Percentiles rank a stretch among this genome's conserved stretches.
phyloP scores from a whole-genome alignment of 2,329 filamentous ascomycete genomes.

The Aspergillus viridinutans region DNA sequence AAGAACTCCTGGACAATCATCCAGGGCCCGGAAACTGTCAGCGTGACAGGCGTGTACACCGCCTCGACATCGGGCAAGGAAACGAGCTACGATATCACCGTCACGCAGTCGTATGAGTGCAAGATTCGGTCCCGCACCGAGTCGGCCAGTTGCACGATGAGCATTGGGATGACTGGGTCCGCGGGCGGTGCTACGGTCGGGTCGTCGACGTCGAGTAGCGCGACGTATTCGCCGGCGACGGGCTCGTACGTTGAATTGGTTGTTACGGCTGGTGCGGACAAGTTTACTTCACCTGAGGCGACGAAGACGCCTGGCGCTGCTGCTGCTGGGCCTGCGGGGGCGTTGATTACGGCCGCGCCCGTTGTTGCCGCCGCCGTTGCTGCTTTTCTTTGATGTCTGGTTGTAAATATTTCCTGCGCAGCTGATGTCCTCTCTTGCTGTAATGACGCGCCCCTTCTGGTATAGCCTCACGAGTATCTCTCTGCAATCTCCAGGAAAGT shows the following conservation, averaged over 20 bases:
- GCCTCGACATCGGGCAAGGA: constrained; percentile 3
- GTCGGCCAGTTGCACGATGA: constrained; percentile 19
- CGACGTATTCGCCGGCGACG: not conserved
- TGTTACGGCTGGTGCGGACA: constrained; percentile 18
- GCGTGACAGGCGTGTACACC: constrained; percentile 17
- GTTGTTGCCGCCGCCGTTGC: constrained; percentile 19
- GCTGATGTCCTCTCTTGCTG: no score
- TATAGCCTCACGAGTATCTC: no score
- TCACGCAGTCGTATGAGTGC: constrained; percentile 15
- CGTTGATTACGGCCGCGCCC: constrained; percentile 22
- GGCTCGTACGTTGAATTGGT: constrained; percentile 9
- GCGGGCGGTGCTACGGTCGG: not conserved
- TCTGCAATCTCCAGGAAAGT: no score
- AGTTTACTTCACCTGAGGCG: constrained; percentile 14
- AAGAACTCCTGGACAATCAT: constrained; percentile 19
- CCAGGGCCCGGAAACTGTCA: constrained; percentile 20
- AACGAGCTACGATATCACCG: constrained; percentile 13
- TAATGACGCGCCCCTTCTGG: no score
- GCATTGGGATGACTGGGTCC: constrained; percentile 7
- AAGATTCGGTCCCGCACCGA: constrained; percentile 11
- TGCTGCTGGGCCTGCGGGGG: constrained; percentile 8
- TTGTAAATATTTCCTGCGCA: not conserved
- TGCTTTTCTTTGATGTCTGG: constrained; percentile 12
- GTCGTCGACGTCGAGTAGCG: not conserved
- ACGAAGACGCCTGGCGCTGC: constrained; percentile 18